Base-by-base conservation (phyloP, 805 yeast species). In the Kuraishia molischiana region DNA sequence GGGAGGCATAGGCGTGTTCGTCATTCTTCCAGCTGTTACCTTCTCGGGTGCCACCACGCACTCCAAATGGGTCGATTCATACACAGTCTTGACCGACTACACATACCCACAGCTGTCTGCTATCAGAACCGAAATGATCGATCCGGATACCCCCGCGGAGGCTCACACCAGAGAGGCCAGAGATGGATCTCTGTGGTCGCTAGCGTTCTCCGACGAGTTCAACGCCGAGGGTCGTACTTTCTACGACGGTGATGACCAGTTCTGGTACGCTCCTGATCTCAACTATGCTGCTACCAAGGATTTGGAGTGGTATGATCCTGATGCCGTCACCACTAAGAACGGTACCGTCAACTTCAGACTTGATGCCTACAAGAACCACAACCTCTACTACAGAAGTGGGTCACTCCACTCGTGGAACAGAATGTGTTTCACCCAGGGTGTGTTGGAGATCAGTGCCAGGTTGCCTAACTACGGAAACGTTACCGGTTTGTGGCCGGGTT, bases 231-330 rank as follows among this genome's bases (percentile, higher is more conserved):
- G 97, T 6, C 70, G 97, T 51, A 80, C 95, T 3, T 89, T 89
- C 54, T 87, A 85, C 56, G 81, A 75, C 6, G 92, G 90, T 32
- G 95, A 87, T 54, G 96, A 87, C 55, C 95, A 85, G 58, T 86
- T 83, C 53, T 89, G 90, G 82, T 73, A 82, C 32, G 95, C 86
- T 3, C 84, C 79, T 2, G 85, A 87, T 59, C 48, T 87, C 26
- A 76, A 86, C 56, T 89, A 89, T 58, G 89, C 72, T 38, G 95
- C 95, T 19, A 89, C 97, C 4, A 62, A 72, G 40, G 97, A 89
- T 65, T 68, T 86, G 52, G 97, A 89, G 63, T 89, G 96, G 96
- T 89, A 89, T 59, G 80, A 77, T 42, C 97, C 97, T 1, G 96
- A 89, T 55, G 95, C 95, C 1, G 77, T 70, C 3, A 69, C 78